Conservation (phyloP, 495 filamentous ascomycete genomes). For the Choiromyces venosus region DNA sequence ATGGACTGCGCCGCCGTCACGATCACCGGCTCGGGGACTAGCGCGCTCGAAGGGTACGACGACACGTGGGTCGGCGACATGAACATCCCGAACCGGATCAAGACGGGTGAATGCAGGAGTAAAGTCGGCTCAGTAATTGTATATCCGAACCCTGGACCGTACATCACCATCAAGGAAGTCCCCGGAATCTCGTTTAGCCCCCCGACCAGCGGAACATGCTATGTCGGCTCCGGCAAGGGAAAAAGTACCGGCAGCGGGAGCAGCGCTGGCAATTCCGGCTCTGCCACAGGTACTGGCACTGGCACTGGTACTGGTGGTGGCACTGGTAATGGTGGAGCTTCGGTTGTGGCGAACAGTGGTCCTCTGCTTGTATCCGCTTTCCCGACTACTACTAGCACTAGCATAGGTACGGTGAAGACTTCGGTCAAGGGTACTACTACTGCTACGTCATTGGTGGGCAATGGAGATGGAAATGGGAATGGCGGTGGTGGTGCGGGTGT, state of each 20-base stretch:
- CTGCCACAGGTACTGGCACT: not conserved
- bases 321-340: not conserved
- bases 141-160: constrained; percentile 32
- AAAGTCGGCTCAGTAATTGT: constrained; percentile 17
- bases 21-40: constrained; percentile 44
- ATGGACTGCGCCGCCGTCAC: constrained; percentile 51
- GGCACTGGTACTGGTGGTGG: not conserved
- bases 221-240: not conserved
- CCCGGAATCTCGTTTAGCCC: constrained; percentile 24
- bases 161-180: constrained; percentile 9
- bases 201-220: not conserved
- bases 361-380: not conserved
- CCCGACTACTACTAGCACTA: not conserved
- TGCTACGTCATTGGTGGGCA: not conserved
- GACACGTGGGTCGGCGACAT: constrained; percentile 55
- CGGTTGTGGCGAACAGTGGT: not conserved
- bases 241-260: not conserved
- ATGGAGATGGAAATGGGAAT: not conserved
- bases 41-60: constrained; percentile 43
- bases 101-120: constrained; percentile 29
- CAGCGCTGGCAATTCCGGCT: not conserved
- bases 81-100: constrained; percentile 30
- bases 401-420: not conserved
- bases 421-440: not conserved
- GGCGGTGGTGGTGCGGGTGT: not conserved